Conservation (phyloP, 2,329 filamentous ascomycete genomes). For the Stachybotrys elegans region DNA sequence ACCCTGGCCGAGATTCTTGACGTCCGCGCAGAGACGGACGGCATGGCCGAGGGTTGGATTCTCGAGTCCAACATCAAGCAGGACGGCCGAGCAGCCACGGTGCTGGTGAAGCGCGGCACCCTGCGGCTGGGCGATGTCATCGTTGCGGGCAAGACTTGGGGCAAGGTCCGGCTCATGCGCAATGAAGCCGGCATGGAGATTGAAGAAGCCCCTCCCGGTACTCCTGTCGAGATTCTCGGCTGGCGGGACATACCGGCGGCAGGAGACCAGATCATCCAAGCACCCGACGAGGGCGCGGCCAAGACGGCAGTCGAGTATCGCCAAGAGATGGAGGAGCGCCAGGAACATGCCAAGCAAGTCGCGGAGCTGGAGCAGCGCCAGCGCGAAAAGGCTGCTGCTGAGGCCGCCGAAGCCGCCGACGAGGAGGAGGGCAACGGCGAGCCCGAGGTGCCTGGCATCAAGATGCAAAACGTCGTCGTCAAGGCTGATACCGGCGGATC, state of each 20-base stretch:
- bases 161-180: conserved; percentile 74
- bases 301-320: conserved; percentile 75
- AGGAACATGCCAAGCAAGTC: conserved; percentile 74
- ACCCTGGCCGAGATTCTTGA: conserved; percentile 87
- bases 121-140: conserved; percentile 75
- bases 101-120: conserved; percentile 84
- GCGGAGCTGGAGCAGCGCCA: conserved; percentile 64
- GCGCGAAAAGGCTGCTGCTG: conserved; percentile 45
- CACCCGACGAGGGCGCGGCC: conserved; percentile 70
- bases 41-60: conserved; percentile 86
- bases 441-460: conserved; percentile 35
- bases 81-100: conserved; percentile 78
- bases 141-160: conserved; percentile 84
- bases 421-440: conserved; percentile 31
- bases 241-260: conserved; percentile 81
- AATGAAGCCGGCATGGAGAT: conserved; percentile 79
- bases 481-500: conserved; percentile 93
- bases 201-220: conserved; percentile 74
- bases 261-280: conserved; percentile 83
- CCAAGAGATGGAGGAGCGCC: conserved; percentile 63
- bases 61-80: conserved; percentile 87
- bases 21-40: conserved; percentile 72
- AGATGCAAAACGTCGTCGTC: conserved; percentile 73
- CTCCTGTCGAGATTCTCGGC: conserved; percentile 88
- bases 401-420: conserved; percentile 28